Conservation (phyloP, 768 basidiomycete species). For the Boletus tylopilopsis region DNA sequence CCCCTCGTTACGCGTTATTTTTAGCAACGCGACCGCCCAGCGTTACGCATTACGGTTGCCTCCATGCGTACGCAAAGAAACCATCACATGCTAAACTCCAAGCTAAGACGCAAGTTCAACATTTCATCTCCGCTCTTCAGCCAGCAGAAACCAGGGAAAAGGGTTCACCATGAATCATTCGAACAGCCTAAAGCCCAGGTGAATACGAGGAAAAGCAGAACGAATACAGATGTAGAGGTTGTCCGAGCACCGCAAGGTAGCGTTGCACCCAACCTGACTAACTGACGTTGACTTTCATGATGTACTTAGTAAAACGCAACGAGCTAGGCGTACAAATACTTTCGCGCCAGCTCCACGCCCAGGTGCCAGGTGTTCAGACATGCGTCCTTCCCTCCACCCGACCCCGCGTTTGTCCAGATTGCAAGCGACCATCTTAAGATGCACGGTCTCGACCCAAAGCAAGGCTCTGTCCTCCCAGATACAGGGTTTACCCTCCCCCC, state of each 20-base stretch:
- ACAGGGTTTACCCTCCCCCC: conserved; percentile 78
- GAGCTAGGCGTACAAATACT: conserved; percentile 92
- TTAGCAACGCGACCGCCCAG: neutral
- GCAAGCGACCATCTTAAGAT: conserved; percentile 72
- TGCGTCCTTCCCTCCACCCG: conserved; percentile 58
- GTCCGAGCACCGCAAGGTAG: conserved; percentile 9
- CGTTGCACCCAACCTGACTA: neutral
- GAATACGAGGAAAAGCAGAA: neutral
- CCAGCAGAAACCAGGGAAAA: conserved; percentile 13
- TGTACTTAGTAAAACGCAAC: conserved; percentile 63
- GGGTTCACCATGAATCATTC: neutral
- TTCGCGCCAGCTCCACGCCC: conserved; percentile 72
- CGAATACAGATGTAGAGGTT: neutral
- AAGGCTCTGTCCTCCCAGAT: conserved; percentile 78
- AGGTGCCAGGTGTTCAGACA: conserved; percentile 83
- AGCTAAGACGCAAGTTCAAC: conserved; percentile 16
- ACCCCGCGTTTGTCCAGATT: conserved; percentile 62
- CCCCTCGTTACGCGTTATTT: neutral
- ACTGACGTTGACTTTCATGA: neutral
- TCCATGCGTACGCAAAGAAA: neutral
- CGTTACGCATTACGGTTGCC: neutral
- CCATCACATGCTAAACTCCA: too few relatives aligned
- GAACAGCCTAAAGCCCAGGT: neutral
- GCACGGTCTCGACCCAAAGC: conserved; percentile 77
- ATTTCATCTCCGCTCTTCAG: conserved; percentile 4